Conservation (phyloP, 2,329 filamentous ascomycete species). For the Hymenoscyphus repandus region DNA sequence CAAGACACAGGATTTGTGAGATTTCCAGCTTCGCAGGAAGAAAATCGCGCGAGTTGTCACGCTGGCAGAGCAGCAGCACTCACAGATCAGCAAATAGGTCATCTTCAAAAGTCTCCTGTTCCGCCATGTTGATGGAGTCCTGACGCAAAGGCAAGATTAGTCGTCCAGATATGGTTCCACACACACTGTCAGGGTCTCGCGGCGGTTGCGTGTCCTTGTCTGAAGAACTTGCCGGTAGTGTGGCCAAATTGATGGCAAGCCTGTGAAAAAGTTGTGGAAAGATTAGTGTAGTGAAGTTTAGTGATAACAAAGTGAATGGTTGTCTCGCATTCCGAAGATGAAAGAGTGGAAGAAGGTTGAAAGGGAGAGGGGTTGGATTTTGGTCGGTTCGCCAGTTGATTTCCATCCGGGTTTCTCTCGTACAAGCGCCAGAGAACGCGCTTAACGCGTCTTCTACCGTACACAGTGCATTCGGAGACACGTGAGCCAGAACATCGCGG, state of each 20-base stretch:
- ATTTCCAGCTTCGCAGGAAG: neutral
- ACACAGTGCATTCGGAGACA: neutral
- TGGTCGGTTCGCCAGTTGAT: neutral
- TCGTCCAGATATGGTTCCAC: neutral
- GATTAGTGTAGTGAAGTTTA: neutral
- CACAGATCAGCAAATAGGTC: conserved; percentile 96
- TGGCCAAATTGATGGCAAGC: too few species aligned
- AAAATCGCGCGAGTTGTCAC: conserved; percentile 11
- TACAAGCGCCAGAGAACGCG: neutral
- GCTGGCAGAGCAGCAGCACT: conserved; percentile 35
- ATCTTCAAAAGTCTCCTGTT: conserved; percentile 79
- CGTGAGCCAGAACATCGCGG: neutral
- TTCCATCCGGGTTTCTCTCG: neutral
- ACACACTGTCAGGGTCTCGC: neutral
- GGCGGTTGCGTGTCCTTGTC: too few species aligned
- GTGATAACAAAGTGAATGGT: neutral
- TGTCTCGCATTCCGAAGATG: neutral
- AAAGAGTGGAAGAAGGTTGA: neutral
- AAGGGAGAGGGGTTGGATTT: neutral
- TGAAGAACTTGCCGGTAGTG: too few species aligned
- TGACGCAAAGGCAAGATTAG: neutral
- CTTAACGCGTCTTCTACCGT: neutral
- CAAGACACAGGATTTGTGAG: too few species aligned
- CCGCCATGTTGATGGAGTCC: conserved; percentile 56
- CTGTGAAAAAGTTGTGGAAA: neutral